Evolutionary conservation across 2,329 filamentous ascomycete species (phyloP).

Genomic region (Cercospora beticola): DNA sequence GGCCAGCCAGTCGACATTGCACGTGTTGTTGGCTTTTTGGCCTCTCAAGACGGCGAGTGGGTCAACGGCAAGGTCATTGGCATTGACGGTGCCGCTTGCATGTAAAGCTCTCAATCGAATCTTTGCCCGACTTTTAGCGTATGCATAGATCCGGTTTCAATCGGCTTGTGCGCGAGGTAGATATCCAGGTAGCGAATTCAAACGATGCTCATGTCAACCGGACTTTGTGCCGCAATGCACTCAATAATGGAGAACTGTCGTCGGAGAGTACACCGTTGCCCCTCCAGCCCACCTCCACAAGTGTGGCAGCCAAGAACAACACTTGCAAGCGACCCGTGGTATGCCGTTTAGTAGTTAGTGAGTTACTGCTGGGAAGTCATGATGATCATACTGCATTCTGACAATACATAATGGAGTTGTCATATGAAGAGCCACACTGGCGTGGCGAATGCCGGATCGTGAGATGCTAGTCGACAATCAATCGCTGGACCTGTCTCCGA

Average conservation of each 20-base stretch:
- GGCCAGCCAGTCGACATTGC: slow-evolving; percentile 68
- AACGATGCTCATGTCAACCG: neutral
- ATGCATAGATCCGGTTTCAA: neutral
- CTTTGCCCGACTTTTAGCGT: neutral
- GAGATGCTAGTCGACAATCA: neutral
- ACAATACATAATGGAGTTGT: neutral
- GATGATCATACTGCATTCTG: neutral
- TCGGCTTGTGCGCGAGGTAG: neutral
- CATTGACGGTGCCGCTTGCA: slow-evolving; percentile 45
- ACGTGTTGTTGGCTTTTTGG: slow-evolving; percentile 61
- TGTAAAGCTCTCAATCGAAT: slow-evolving; percentile 32
- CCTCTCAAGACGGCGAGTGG: slow-evolving; percentile 59
- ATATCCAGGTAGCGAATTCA: neutral
- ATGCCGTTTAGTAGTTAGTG: neutral
- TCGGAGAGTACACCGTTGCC: neutral
- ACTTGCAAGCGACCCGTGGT: neutral
- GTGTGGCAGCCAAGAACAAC: neutral
- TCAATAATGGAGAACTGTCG: neutral
- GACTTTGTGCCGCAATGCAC: neutral
- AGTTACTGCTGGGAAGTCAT: slow-evolving; percentile 4
- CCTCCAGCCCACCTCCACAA: neutral
- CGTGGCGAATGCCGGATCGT: neutral
- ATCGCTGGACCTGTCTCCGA: slow-evolving; percentile 5
- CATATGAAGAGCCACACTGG: neutral
- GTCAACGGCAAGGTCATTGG: slow-evolving; percentile 57